Conservation (phyloP, 805 yeast genomes). For the Kodamaea sagamina region DNA sequence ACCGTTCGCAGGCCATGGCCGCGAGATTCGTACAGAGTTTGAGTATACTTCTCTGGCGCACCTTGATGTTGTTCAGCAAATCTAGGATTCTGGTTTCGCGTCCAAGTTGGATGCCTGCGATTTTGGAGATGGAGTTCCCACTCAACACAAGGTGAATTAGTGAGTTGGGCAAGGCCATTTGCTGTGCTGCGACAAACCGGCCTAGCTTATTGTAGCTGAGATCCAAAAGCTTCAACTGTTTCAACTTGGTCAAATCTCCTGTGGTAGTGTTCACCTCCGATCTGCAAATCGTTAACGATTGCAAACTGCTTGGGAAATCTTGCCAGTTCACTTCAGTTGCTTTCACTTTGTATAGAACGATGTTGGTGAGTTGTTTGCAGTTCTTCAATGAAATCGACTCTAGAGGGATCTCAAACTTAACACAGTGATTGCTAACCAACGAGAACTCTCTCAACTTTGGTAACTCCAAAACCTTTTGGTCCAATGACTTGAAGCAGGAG, state of each 20-base stretch:
- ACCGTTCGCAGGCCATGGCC: not conserved
- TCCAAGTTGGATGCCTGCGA: not conserved
- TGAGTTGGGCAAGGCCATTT: not conserved
- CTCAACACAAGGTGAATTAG: not conserved
- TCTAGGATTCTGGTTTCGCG: not conserved
- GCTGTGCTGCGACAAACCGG: not conserved
- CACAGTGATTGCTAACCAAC: not conserved
- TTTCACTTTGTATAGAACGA: not conserved
- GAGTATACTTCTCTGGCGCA: not conserved
- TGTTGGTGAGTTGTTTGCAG: not conserved
- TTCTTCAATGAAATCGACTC: not conserved
- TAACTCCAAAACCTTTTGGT: not conserved
- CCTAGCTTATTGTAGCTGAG: slow-evolving; percentile 1
- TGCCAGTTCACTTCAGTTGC: not conserved
- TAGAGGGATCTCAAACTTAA: not conserved
- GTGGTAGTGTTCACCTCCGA: not conserved
- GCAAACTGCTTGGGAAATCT: not conserved
- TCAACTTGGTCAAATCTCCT: not conserved
- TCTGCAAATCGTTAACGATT: not conserved
- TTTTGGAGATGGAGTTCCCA: not conserved
- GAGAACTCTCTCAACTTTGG: not conserved
- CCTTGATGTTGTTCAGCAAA: not conserved
- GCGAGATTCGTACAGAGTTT: not conserved
- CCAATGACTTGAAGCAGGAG: not conserved
- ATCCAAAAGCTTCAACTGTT: not conserved